phyloP scores from a whole-genome alignment of 202 grass and related monocot genomes.

The Setaria italica region DNA sequence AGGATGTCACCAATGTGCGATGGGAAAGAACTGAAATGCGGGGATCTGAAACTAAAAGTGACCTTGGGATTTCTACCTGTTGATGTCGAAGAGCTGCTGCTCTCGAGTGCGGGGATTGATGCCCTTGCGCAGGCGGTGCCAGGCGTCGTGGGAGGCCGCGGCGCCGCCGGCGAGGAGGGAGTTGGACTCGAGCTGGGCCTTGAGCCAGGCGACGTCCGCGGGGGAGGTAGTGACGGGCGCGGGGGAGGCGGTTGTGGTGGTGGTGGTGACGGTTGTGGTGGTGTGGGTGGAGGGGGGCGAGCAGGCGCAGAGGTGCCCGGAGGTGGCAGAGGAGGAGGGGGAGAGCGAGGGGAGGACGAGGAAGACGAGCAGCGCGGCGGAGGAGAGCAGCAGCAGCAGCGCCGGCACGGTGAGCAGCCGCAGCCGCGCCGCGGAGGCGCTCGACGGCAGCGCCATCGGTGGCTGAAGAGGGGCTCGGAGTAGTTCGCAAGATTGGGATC shows the following conservation, averaged over 20 bases:
- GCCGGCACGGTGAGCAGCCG: conserved; percentile 58
- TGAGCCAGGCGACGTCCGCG: conserved; percentile 83
- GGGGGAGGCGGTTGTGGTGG: conserved; percentile 43
- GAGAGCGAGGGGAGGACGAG: conserved; percentile 57
- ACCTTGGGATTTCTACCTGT: conserved; percentile 45
- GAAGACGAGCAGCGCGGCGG: conserved; percentile 58
- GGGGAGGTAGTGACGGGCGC: conserved; percentile 53
- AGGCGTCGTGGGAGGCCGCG: conserved; percentile 51
- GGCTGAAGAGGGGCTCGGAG: neutral
- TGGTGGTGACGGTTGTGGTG: conserved; percentile 57
- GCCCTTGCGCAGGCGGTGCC: conserved; percentile 85
- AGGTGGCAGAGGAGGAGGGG: conserved; percentile 31
- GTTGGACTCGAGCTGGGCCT: conserved; percentile 64
- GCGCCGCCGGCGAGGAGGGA: conserved; percentile 50
- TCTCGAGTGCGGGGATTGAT: conserved; percentile 93
- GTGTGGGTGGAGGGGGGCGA: conserved; percentile 55
- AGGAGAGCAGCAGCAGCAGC: conserved; percentile 63
- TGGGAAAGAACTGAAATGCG: neutral
- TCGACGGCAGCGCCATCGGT: conserved; percentile 60
- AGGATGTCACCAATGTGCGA: neutral
- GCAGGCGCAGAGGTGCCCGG: conserved; percentile 53
- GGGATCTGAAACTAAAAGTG: neutral
- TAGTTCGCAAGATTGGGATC: conserved; percentile 34
- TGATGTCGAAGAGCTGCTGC: conserved; percentile 83
- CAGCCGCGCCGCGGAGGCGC: conserved; percentile 48